Evolutionary conservation across 2,329 filamentous ascomycete genomes (phyloP), one percentile per base, ranked within the genome.

Genomic region (Aspergillus piperis): DNA sequence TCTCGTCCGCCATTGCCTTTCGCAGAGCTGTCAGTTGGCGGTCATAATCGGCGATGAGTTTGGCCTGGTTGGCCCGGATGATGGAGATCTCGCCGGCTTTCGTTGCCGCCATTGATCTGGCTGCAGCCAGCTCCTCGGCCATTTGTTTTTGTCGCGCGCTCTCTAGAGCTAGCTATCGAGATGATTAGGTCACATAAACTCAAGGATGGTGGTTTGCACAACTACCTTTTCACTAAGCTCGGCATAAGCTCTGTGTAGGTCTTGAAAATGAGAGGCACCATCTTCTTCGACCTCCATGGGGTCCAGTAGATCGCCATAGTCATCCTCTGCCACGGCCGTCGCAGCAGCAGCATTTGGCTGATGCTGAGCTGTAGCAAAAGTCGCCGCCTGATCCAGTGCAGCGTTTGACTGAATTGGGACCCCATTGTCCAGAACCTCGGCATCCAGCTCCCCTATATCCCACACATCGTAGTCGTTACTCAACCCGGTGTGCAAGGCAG

Each of bases 31-130:
- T 73, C 15, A 88, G 68, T 66, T 82, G 79, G 53, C 79, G 78
- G 66, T 86, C 83, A 70, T 84, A 81, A 32, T 83, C 80, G 62
- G 83, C 82, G 25, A 72, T 75, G 8, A 82, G 72, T 66, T 83
- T 84, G 36, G 81, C 78, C 64, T 84, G 80, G 62, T 87, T 87
- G 19, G 82, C 78, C 13, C 86, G 81, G 17, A 88, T 81, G 41
- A 87, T 88, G 39, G 85, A 81, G 42, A 85, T 85, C 69, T 88
- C 86, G 32, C 86, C 86, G 7, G 82, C 75, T 70, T 86, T 86
- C 23, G 80, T 78, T 60, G 78, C 75, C 2, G 79, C 78, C 41
- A 77, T 69, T 11, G 73, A 71, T 64, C 74, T 80, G 19, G 78
- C 77, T 15, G 71, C 69, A 48, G 67, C 65, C 19, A 81, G 63